Evolutionary conservation across 768 basidiomycete species (phyloP), one percentile per base, ranked within the genome.

Genomic region (Phaffia australis): DNA sequence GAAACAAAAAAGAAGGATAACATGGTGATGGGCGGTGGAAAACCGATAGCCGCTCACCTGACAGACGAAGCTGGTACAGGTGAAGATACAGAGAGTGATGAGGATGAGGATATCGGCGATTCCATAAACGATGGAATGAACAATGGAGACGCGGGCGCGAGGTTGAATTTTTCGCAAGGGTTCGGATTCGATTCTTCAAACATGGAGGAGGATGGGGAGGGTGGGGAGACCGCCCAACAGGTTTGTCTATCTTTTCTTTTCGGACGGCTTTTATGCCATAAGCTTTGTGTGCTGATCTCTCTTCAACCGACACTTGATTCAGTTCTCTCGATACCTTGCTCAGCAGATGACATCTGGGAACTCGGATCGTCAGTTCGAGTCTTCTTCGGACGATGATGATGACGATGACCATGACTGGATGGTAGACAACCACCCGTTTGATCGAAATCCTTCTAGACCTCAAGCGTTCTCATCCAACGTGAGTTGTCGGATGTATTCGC

Each of bases 1-100:
- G 91, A 95, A 75, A 88, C 90, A 14, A 90, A 90, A 78, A 82
- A 82, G 69, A 84, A 85, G 50, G 92, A 97, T 73, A 82, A 80
- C 18, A 83, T 82, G 69, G 80, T 87, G 11, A 81, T 98, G 19
- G 93, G 91, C 3, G 94, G 92, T 15, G 76, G 75, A 30, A 68
- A 72, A 51, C 65, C 57, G 19, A 60, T 42, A 32, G 47, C 16
- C n/a, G 21, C 23, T 21, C 23, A 21, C 8, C 21, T 23, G 30
- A 27, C 52, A 16, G 52, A 54, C 16, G 27, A n/a, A 54, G n/a
- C 35, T 4, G 56, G 63, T 65, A 68, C 32, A 21, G 7, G 64
- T 56, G 14, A 62, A 3, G 69, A 65, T 21, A 50, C 66, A 3
- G 68, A 71, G 15, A 68, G 65, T 15, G 71, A 65, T 32, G 56